Evolutionary conservation across 108 stramenopile genomes (phyloP).

Genomic region (Mediolabrus comicus): DNA sequence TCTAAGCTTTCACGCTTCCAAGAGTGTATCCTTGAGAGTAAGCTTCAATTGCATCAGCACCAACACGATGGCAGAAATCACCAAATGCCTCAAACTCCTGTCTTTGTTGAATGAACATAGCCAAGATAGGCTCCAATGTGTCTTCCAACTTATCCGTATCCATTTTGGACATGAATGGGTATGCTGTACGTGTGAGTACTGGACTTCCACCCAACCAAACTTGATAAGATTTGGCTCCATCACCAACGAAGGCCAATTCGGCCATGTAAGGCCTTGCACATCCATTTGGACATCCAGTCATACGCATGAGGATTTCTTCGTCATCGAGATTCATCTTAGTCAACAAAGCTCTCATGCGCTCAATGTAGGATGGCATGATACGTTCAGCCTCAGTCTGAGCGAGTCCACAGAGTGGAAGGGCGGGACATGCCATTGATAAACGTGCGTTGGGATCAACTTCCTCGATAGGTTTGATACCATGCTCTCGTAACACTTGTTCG

Average conservation of each 20-base stretch:
- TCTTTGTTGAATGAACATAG: slow-evolving; percentile 80
- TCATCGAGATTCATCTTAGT: slow-evolving; percentile 83
- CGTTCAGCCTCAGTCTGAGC: slow-evolving; percentile 98
- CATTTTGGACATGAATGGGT: slow-evolving; percentile 88
- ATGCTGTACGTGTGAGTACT: slow-evolving; percentile 91
- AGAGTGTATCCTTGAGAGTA: slow-evolving; percentile 42
- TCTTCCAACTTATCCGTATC: slow-evolving; percentile 75
- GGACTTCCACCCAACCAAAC: slow-evolving; percentile 95
- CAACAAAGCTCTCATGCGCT: slow-evolving; percentile 79
- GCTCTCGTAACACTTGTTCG: slow-evolving; percentile 79
- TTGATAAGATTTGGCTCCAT: slow-evolving; percentile 93
- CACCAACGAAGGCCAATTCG: slow-evolving; percentile 97
- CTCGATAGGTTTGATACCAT: slow-evolving; percentile 88
- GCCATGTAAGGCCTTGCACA: slow-evolving; percentile 99
- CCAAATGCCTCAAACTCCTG: slow-evolving; percentile 89
- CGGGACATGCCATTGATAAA: slow-evolving; percentile 95
- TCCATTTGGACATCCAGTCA: slow-evolving; percentile 99
- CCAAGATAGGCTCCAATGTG: slow-evolving; percentile 89
- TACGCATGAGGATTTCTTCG: slow-evolving; percentile 94
- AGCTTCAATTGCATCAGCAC: slow-evolving; percentile 76
- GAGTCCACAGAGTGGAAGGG: slow-evolving; percentile 95
- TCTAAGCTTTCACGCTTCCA: slow-evolving; percentile 17
- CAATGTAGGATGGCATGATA: slow-evolving; percentile 89
- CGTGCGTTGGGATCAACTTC: slow-evolving; percentile 85
- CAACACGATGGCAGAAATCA: slow-evolving; percentile 88